Percentiles rank a stretch among this genome's conserved stretches.
phyloP scores from a whole-genome alignment of 768 basidiomycete species.

The Saitozyma podzolica region DNA sequence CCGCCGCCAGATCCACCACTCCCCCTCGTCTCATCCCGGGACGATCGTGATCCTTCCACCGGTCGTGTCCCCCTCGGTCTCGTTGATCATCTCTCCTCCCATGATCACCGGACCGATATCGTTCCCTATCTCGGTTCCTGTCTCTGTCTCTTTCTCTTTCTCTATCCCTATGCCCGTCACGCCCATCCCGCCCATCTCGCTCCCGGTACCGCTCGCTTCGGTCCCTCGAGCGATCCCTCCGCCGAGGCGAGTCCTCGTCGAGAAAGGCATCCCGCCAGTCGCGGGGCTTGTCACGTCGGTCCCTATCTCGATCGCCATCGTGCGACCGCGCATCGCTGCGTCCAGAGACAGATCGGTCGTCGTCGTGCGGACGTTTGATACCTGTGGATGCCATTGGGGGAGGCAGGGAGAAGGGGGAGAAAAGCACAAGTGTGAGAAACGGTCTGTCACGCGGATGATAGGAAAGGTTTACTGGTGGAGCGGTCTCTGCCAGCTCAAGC shows the following conservation, averaged over 20 bases:
- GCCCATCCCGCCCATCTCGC: background rate
- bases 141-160: slow-evolving; percentile 9
- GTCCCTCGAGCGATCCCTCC: slow-evolving; percentile 20
- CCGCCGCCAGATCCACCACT: background rate
- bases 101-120: slow-evolving; percentile 4
- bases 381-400: slow-evolving; percentile 19
- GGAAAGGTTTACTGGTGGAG: too few species aligned
- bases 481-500: too few species aligned
- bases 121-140: slow-evolving; percentile 11
- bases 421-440: background rate
- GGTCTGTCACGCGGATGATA: too few species aligned
- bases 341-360: background rate
- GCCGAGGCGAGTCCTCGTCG: slow-evolving; percentile 31
- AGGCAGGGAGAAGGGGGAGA: background rate
- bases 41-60: slow-evolving; percentile 1
- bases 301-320: too few species aligned
- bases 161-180: too few species aligned
- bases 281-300: slow-evolving; percentile 30
- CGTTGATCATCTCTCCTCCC: background rate
- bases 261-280: slow-evolving; percentile 52
- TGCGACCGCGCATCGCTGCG: background rate
- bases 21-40: slow-evolving; percentile 7
- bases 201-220: slow-evolving; percentile 1
- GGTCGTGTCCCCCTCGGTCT: background rate
- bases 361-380: slow-evolving; percentile 27